These are phyloP conservation scores for Scheffersomyces spartinae DNA, from an alignment of 805 yeast species.

Conservation along the genomic window DNA sequence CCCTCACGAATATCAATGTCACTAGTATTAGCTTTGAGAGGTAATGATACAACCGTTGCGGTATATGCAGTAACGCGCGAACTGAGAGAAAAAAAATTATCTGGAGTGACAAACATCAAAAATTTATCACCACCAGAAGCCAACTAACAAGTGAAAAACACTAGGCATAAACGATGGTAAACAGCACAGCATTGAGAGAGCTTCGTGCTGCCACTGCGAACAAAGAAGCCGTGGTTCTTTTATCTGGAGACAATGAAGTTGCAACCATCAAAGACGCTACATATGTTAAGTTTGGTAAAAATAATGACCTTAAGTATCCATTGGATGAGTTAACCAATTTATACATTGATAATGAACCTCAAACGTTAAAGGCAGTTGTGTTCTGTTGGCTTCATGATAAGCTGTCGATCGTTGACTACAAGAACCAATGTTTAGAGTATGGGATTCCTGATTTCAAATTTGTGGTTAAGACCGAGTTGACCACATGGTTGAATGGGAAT, in stretches of 20 bases:
- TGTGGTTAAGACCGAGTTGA: conserved; percentile 73
- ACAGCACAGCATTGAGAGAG: conserved; percentile 14
- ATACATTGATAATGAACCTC: conserved; percentile 35
- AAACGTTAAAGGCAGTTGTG: conserved; percentile 47
- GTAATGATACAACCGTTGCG: too few relatives aligned
- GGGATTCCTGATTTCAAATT: conserved; percentile 66
- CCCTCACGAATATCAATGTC: too few relatives aligned
- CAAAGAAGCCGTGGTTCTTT: background rate
- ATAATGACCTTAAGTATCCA: conserved; percentile 8
- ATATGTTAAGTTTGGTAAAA: conserved; percentile 18
- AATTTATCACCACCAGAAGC: too few relatives aligned
- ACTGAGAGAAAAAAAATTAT: too few relatives aligned
- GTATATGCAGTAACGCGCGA: too few relatives aligned
- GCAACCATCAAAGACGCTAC: conserved; percentile 23
- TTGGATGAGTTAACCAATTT: conserved; percentile 45
- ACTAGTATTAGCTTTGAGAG: too few relatives aligned
- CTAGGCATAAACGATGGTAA: too few relatives aligned
- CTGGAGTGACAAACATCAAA: too few relatives aligned
- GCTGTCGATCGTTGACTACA: conserved; percentile 70
- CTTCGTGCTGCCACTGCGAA: conserved; percentile 14
- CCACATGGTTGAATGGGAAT: conserved; percentile 70
- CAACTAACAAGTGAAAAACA: too few relatives aligned
- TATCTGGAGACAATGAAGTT: background rate
- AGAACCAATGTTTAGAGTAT: conserved; percentile 55
- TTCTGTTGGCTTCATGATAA: conserved; percentile 75